A percentile compares a stretch with the other conserved stretches of the same genome.
phyloP scores from a whole-genome alignment of 768 basidiomycete species.

The Russula sp. region DNA sequence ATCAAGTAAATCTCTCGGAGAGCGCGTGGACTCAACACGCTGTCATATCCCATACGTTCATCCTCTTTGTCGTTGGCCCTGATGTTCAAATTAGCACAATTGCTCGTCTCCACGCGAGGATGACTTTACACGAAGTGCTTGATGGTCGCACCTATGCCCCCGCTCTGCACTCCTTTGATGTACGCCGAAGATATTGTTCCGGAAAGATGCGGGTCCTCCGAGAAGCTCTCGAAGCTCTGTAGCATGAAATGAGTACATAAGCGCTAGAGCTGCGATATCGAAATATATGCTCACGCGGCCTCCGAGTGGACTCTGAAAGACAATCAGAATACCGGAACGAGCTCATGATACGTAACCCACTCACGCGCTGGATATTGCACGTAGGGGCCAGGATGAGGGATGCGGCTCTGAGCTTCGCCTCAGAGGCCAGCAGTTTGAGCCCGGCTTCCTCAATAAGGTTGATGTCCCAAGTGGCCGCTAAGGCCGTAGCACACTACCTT shows the following conservation, averaged over 20 bases:
- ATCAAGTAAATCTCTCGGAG: slow-evolving; percentile 54
- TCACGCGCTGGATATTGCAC: slow-evolving; percentile 74
- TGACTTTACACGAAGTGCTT: slow-evolving; percentile 70
- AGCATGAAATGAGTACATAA: background rate
- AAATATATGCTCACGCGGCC: slow-evolving; percentile 42
- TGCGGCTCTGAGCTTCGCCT: slow-evolving; percentile 63
- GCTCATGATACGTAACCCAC: slow-evolving; percentile 14
- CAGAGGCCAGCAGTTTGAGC: slow-evolving; percentile 55
- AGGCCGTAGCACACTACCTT: slow-evolving; percentile 53
- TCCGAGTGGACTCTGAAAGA: slow-evolving; percentile 54
- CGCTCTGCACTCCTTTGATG: slow-evolving; percentile 66
- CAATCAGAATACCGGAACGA: background rate
- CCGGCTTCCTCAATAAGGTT: slow-evolving; percentile 57
- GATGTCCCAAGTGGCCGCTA: slow-evolving; percentile 62
- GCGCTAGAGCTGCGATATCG: slow-evolving; percentile 15
- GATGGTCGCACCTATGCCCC: slow-evolving; percentile 70
- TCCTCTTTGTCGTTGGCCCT: slow-evolving; percentile 80
- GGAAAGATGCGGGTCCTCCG: slow-evolving; percentile 70
- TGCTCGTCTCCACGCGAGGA: background rate
- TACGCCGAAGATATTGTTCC: slow-evolving; percentile 66
- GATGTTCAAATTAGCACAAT: background rate
- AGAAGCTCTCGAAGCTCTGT: slow-evolving; percentile 71
- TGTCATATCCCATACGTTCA: slow-evolving; percentile 57
- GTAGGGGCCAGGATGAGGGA: slow-evolving; percentile 72
- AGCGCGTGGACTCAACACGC: slow-evolving; percentile 42